phyloP scores from a whole-genome alignment of 2,329 filamentous ascomycete species.

The Cercospora sp. region DNA sequence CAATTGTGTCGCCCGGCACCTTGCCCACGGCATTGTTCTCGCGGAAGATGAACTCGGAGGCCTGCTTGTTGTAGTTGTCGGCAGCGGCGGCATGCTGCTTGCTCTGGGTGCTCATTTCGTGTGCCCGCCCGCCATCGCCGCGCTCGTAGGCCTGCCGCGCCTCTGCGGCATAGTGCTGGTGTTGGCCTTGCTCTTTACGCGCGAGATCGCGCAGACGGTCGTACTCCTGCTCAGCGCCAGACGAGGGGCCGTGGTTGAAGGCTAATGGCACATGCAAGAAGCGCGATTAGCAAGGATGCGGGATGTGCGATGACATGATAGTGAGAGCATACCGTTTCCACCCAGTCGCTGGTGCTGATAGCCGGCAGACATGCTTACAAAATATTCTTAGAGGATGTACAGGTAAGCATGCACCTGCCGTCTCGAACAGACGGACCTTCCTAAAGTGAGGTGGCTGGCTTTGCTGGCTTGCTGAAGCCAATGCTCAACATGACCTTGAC shows the following conservation, averaged over 20 bases:
- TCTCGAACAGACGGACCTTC: not conserved
- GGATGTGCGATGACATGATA: slow-evolving; percentile 14
- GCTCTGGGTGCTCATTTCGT: slow-evolving; percentile 79
- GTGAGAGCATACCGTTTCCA: slow-evolving; percentile 21
- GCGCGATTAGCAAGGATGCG: slow-evolving; percentile 10
- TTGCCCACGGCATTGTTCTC: slow-evolving; percentile 83
- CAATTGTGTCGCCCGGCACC: slow-evolving; percentile 79
- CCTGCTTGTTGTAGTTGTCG: slow-evolving; percentile 87
- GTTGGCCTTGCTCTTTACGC: slow-evolving; percentile 75
- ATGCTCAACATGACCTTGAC: not conserved
- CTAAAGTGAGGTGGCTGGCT: not conserved
- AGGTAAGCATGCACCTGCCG: not conserved
- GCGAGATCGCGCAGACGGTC: slow-evolving; percentile 85
- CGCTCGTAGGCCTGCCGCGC: slow-evolving; percentile 76
- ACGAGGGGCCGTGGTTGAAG: slow-evolving; percentile 70
- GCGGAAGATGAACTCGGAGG: slow-evolving; percentile 90
- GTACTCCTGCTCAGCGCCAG: slow-evolving; percentile 79
- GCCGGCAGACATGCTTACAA: slow-evolving; percentile 18
- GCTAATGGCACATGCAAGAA: slow-evolving; percentile 50
- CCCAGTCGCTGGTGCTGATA: slow-evolving; percentile 25
- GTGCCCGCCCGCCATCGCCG: slow-evolving; percentile 81
- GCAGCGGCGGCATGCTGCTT: slow-evolving; percentile 81
- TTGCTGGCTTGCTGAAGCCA: slow-evolving; percentile 1
- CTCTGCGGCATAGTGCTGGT: slow-evolving; percentile 65
- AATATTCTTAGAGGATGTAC: not conserved